phyloP scores from a whole-genome alignment of 208 protist genomes.

The Phytomonas francai region DNA sequence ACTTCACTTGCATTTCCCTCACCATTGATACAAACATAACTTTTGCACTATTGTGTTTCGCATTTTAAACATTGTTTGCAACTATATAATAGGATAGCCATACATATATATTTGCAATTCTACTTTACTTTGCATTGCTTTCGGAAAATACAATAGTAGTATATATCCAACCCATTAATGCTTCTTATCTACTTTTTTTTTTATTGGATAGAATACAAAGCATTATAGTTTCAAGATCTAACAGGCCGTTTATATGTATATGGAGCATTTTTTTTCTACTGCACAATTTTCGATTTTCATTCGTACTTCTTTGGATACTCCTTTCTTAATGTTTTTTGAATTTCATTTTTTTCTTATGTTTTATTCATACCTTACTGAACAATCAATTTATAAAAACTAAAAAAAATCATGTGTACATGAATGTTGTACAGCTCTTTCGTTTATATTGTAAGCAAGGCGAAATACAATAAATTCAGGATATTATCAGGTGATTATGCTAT shows the following conservation, averaged over 20 bases:
- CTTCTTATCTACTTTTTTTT: background rate
- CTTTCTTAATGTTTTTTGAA: conserved; percentile 1
- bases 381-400: background rate
- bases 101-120: background rate
- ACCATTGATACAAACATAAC: background rate
- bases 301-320: conserved; percentile 11
- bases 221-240: background rate
- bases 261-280: background rate
- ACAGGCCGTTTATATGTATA: background rate
- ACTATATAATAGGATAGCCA: background rate
- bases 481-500: background rate
- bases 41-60: background rate
- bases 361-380: background rate
- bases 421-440: background rate
- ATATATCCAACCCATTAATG: background rate
- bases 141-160: background rate
- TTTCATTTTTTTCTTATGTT: conserved; percentile 6
- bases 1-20: background rate
- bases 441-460: background rate
- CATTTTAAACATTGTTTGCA: background rate
- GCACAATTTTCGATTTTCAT: conserved; percentile 7
- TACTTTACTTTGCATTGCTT: background rate
- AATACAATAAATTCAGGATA: background rate
- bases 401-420: background rate
- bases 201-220: background rate